phyloP scores from a whole-genome alignment of 129 eudicot genomes.

The Helianthus tuberosus region DNA sequence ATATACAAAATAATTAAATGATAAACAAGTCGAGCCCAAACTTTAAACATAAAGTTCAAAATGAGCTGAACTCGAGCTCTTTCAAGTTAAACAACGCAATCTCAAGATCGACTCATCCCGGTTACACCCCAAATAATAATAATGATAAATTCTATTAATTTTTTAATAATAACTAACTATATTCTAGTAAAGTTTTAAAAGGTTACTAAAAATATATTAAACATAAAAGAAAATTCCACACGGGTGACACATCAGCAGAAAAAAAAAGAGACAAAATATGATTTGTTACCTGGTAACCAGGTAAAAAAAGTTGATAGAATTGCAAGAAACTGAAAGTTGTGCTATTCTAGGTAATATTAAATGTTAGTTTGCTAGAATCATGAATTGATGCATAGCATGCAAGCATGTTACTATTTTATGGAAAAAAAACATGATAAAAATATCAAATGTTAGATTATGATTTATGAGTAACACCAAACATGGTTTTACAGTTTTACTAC shows the following conservation, averaged over 20 bases:
- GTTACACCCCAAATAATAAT: background rate
- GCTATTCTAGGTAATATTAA: background rate
- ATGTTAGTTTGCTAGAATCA: constrained; percentile 2
- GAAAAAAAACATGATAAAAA: background rate
- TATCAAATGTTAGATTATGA: background rate
- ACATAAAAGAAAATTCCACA: background rate
- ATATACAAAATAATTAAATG: too few species aligned
- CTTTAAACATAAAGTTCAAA: too few species aligned
- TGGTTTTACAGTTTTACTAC: background rate
- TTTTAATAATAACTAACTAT: too few species aligned
- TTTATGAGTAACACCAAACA: background rate
- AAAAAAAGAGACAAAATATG: background rate
- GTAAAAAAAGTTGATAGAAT: background rate
- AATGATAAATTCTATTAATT: background rate
- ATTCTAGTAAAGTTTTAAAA: too few species aligned
- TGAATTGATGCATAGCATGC: background rate
- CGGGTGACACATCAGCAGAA: background rate
- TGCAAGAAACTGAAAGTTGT: constrained; percentile 2
- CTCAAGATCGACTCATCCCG: too few species aligned
- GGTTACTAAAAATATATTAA: background rate
- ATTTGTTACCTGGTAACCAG: background rate
- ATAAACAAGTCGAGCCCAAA: too few species aligned
- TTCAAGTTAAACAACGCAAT: too few species aligned
- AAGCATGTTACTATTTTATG: background rate
- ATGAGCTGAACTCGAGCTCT: too few species aligned